A percentile compares a stretch with the other conserved stretches of the same genome.
phyloP scores from a whole-genome alignment of 805 yeast genomes.

The Groenewaldozyma tartarivorans region DNA sequence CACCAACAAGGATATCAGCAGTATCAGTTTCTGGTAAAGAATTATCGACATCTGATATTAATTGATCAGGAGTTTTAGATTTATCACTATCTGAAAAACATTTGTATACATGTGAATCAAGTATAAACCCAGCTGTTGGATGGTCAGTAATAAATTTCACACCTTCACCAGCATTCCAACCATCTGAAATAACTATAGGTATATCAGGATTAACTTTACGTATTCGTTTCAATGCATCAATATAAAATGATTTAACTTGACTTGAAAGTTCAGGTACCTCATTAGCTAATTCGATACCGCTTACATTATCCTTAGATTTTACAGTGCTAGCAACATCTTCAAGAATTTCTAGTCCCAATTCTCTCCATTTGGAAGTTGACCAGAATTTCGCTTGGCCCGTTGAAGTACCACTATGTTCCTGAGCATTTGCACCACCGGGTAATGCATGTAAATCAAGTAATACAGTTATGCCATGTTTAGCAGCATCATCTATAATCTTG shows the following conservation, averaged over 20 bases:
- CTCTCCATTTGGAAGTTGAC: conserved; percentile 30
- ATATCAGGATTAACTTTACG: conserved; percentile 43
- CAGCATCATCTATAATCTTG: conserved; percentile 51
- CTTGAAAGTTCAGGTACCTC: conserved; percentile 60
- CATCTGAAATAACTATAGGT: conserved; percentile 81
- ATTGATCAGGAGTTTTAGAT: conserved; percentile 51
- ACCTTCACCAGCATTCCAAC: conserved; percentile 87
- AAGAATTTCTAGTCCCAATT: conserved; percentile 41
- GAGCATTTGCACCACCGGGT: conserved; percentile 87
- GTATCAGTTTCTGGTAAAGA: conserved; percentile 26
- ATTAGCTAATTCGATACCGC: conserved; percentile 78
- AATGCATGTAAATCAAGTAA: conserved; percentile 80
- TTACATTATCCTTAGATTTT: conserved; percentile 49
- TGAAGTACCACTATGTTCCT: conserved; percentile 71
- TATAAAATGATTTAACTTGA: conserved; percentile 49
- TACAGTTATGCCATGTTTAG: conserved; percentile 53
- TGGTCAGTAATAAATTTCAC: conserved; percentile 48
- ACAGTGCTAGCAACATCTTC: conserved; percentile 57
- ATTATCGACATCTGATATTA: conserved; percentile 45
- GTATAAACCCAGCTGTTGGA: conserved; percentile 49
- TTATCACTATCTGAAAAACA: conserved; percentile 75
- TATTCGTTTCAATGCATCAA: conserved; percentile 52
- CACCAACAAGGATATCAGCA: conserved; percentile 77
- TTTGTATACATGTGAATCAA: conserved; percentile 81
- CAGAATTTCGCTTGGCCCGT: conserved; percentile 58